Percentiles rank a stretch among this genome's conserved stretches.
These are phyloP conservation scores for Athelia sp. DNA, from an alignment of 1,284 basidiomycete species.

Conservation along the genomic window DNA sequence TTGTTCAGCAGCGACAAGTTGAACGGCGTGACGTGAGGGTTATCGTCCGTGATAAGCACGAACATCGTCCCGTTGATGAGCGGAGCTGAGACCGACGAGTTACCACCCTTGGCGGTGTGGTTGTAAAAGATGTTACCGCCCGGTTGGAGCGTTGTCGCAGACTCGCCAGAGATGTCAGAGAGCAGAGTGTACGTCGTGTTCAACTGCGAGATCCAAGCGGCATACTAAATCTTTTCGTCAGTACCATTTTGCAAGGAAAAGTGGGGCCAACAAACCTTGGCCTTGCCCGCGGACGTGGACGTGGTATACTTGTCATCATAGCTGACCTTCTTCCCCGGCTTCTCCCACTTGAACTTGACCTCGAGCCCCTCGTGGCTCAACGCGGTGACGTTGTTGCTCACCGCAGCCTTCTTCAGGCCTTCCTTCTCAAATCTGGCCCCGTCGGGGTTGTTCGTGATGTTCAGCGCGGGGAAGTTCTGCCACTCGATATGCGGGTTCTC, in stretches of 20 bases:
- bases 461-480: constrained; percentile 50
- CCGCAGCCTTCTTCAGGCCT: constrained; percentile 27
- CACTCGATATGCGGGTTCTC: constrained; percentile 54
- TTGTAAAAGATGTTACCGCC: constrained; percentile 38
- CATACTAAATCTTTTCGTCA: too few species aligned
- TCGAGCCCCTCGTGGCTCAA: constrained; percentile 41
- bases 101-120: constrained; percentile 31
- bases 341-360: constrained; percentile 52
- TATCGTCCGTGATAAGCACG: constrained; percentile 46
- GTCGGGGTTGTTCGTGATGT: constrained; percentile 31
- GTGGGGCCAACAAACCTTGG: constrained; percentile 39
- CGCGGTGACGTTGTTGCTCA: constrained; percentile 45
- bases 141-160: constrained; percentile 46
- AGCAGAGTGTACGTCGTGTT: constrained; percentile 61
- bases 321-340: constrained; percentile 45
- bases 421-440: constrained; percentile 11
- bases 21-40: constrained; percentile 54
- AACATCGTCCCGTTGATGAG: constrained; percentile 29
- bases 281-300: constrained; percentile 34
- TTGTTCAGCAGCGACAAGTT: constrained; percentile 49
- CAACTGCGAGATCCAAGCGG: constrained; percentile 54
- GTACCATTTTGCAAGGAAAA: too few species aligned
- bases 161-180: constrained; percentile 36
- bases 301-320: constrained; percentile 53
- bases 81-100: constrained; percentile 41